Base-by-base conservation (phyloP, 331 rosid species). In the Rhamnella rubrinervis region DNA sequence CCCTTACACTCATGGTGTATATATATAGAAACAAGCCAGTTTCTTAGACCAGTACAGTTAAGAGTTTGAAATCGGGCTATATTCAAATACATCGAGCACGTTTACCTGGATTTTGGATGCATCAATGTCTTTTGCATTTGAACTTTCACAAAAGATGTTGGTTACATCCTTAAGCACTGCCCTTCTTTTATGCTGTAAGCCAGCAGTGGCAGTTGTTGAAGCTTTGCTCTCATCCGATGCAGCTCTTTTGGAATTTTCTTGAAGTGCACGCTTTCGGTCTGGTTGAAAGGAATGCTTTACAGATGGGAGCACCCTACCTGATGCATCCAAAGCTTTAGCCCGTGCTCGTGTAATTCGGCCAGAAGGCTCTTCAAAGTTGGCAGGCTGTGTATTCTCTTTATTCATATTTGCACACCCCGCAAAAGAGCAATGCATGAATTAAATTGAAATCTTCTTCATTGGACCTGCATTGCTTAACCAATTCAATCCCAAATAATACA, bases 271-370 rank as follows among this genome's bases (percentile, higher is more conserved):
- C 74, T 75, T 89, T 49, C 61, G 87, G n/a, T 77, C 90, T 77
- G 79, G 84, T 51, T 77, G 66, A 11, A 61, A 59, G 55, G 76
- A 80, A 18, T 86, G 82, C 65, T 77, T 78, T 16, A 87, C 75
- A 55, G 86, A 57, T 12, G 78, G 75, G 15, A 76, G 68, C 65
- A 57, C 68, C 65, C 82, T 89, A 52, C 65, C 77, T 35, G 81
- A 46, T 55, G 72, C 20, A 31, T 68, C 84, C 64, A 85, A 74
- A 59, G 82, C 86, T 78, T 72, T 93, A 56, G 96, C 86, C 76
- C 93, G 77, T 38, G 99, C 88, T 72, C 97, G 78, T 35, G 99
- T 95, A 60, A 95, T 71, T 66, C 99, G 85, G 55, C 64, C 81
- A 41, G 71, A 73, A 61, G 69, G 80, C 68, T 65, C 89, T 75